phyloP scores from a whole-genome alignment of 768 basidiomycete species.

The Boletus edulis region DNA sequence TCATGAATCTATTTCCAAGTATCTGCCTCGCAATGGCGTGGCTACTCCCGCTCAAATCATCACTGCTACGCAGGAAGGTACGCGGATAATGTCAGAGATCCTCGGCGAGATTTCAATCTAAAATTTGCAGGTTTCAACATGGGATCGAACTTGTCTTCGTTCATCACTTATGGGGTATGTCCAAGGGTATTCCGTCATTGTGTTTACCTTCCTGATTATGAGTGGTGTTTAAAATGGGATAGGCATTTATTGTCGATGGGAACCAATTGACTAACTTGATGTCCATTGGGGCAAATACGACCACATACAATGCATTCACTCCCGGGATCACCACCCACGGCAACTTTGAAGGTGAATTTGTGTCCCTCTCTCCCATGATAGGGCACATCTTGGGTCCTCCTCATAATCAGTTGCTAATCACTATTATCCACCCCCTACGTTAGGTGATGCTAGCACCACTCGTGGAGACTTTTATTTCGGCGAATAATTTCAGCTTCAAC shows the following conservation, averaged over 20 bases:
- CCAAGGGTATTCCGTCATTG: background rate
- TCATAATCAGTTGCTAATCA: background rate
- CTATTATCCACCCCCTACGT: background rate
- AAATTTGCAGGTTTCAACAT: conserved; percentile 21
- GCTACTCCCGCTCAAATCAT: conserved; percentile 20
- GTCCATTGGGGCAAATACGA: conserved; percentile 25
- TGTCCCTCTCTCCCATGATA: no score
- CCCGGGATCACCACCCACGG: conserved; percentile 23
- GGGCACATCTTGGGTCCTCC: background rate
- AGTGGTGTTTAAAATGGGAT: background rate
- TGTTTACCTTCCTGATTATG: background rate
- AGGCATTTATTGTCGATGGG: conserved; percentile 26
- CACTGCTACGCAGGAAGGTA: conserved; percentile 23
- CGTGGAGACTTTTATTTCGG: conserved; percentile 26
- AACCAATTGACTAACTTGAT: conserved; percentile 29
- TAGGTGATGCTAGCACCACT: conserved; percentile 26
- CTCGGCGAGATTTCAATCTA: background rate
- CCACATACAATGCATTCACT: conserved; percentile 6
- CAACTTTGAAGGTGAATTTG: conserved; percentile 20
- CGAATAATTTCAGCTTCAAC: conserved; percentile 24
- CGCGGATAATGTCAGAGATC: background rate
- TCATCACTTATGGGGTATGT: conserved; percentile 22
- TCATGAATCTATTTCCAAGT: conserved; percentile 7
- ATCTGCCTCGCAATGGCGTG: conserved; percentile 19
- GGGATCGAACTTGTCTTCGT: conserved; percentile 20